These are phyloP conservation scores for Didymella arachidicola DNA, from an alignment of 2,329 filamentous ascomycete species.

Conservation along the genomic window DNA sequence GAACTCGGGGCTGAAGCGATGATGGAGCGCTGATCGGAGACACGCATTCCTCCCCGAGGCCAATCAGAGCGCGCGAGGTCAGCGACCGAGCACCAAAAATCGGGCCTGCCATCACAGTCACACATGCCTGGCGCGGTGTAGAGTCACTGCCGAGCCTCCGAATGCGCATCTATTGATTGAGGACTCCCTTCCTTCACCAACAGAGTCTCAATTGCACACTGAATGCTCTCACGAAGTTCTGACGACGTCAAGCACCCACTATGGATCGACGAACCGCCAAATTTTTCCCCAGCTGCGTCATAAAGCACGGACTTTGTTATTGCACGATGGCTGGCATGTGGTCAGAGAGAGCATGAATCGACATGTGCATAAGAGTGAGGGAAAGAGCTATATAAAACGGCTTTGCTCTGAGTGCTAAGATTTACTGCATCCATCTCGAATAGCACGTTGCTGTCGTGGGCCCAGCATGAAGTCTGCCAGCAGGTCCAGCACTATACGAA, in stretches of 20 bases:
- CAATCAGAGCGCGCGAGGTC: conserved; percentile 8
- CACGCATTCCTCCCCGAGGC: conserved; percentile 17
- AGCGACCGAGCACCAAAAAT: not conserved
- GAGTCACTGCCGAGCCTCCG: conserved; percentile 3
- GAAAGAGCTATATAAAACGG: not conserved
- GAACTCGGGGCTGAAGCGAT: conserved; percentile 18
- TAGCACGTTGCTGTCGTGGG: not conserved
- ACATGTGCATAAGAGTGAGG: not conserved
- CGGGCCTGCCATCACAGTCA: conserved; percentile 18
- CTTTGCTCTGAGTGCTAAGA: not conserved
- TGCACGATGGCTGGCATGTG: conserved; percentile 5
- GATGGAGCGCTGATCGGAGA: conserved; percentile 18
- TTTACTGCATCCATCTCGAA: not conserved
- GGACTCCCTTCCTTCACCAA: not conserved
- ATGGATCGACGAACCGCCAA: conserved; percentile 16
- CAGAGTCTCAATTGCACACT: not conserved
- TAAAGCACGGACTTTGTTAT: conserved; percentile 11
- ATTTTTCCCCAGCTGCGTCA: conserved; percentile 21
- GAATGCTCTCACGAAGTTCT: not conserved
- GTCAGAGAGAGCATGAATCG: not conserved
- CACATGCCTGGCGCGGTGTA: conserved; percentile 1
- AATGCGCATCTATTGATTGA: conserved; percentile 2
- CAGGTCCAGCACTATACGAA: not conserved
- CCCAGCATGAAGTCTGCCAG: not conserved
- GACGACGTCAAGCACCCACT: conserved; percentile 11